Base-by-base conservation (phyloP, 306 rosid genomes). In the Purshia tridentata region DNA sequence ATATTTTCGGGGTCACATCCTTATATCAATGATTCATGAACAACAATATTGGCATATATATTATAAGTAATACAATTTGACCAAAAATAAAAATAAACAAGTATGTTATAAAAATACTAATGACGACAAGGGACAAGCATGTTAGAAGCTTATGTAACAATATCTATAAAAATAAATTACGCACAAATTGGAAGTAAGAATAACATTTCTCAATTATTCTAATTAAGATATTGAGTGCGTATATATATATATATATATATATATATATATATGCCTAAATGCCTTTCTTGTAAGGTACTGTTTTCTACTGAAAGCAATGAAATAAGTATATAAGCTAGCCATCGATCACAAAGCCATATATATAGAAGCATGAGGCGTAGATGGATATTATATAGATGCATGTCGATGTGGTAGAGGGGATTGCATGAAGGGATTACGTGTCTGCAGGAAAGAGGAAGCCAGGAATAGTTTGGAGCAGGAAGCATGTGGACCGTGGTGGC, bases 351-450 rank as follows among this genome's bases (percentile, higher is more conserved):
- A 29, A 29, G 2, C 35, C 35, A 29, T 29, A 29, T 3, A 29
- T 29, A 29, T 29, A 29, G 35, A 29, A 29, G 35, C 35, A 29
- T 29, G 1, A 29, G 35, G 2, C n/a, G n/a, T 29, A 29, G 35
- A 29, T 29, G 35, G 35, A 29, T 29, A 29, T 29, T 29, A 29
- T 29, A 29, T 29, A 29, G 35, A 29, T 29, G 35, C 35, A 29
- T 29, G 35, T 40, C 54, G 52, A 70, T 8, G 64, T 54, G 75
- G 67, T 19, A 8, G 54, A 53, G 20, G 47, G 13, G n/a, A 19
- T 62, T 70, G 80, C 83, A 80, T 69, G 83, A 45, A 20, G 57
- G 20, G 42, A 57, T n/a, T 76, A 75, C 76, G 83, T 63, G 83
- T 69, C 60, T 22, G 41, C 16, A 39, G 16, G 39, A 8, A 41